phyloP scores from a whole-genome alignment of 768 basidiomycete species.

The Suillus spraguei region DNA sequence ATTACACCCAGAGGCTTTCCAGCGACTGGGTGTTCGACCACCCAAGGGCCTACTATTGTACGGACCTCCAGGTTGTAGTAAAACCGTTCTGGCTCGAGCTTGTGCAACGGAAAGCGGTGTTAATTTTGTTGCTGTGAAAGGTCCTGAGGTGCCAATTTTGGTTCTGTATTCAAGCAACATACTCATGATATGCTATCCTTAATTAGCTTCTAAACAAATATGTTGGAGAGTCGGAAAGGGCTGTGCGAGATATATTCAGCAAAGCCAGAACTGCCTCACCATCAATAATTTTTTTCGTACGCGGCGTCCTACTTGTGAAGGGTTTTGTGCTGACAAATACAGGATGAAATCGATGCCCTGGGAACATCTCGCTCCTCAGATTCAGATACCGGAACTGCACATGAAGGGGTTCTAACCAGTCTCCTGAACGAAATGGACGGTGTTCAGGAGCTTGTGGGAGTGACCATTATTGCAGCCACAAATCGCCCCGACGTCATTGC shows the following conservation, averaged over 20 bases:
- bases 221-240: slow-evolving; percentile 95
- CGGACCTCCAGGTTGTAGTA: slow-evolving; percentile 97
- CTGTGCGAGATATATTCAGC: slow-evolving; percentile 92
- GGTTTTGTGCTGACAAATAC: slow-evolving; percentile 7
- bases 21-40: slow-evolving; percentile 82
- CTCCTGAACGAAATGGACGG: slow-evolving; percentile 99
- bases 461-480: slow-evolving; percentile 95
- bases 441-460: slow-evolving; percentile 90
- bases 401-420: slow-evolving; percentile 91
- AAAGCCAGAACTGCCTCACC: slow-evolving; percentile 95
- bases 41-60: slow-evolving; percentile 91
- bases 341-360: slow-evolving; percentile 98
- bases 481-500: slow-evolving; percentile 94
- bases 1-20: slow-evolving; percentile 83
- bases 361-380: slow-evolving; percentile 72
- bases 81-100: slow-evolving; percentile 90
- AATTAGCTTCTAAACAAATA: slow-evolving; percentile 92
- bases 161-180: not conserved
- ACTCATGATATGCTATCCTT: slow-evolving; percentile 4
- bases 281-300: slow-evolving; percentile 94
- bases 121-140: slow-evolving; percentile 96
- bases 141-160: slow-evolving; percentile 78
- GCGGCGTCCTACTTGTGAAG: slow-evolving; percentile 26
- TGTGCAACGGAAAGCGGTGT: slow-evolving; percentile 93
- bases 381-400: slow-evolving; percentile 51